Percentiles rank a stretch among this genome's conserved stretches.
Conservation (phyloP, 1,284 basidiomycete species). For the Trichosporon coremiiforme region DNA sequence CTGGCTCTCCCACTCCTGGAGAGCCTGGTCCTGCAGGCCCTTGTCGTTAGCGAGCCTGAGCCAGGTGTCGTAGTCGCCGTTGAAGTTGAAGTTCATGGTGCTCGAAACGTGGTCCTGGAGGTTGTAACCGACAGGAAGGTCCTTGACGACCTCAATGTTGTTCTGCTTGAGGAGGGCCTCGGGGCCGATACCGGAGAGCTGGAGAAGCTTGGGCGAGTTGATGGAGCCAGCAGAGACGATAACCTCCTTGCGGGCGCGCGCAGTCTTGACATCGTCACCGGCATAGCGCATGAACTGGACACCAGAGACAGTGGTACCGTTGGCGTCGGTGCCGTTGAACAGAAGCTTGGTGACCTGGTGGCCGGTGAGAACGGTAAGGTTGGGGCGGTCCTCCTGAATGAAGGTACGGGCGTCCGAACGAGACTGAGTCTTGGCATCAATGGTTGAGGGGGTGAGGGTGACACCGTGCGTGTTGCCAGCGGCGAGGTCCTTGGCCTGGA, state of each 20-base stretch:
- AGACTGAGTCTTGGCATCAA: constrained; percentile 67
- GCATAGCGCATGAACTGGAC: constrained; percentile 61
- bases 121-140: constrained; percentile 40
- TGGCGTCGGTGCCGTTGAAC: constrained; percentile 61
- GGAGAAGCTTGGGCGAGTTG: constrained; percentile 29
- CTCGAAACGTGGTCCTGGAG: constrained; percentile 42
- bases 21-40: constrained; percentile 35
- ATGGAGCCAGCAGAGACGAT: constrained; percentile 25
- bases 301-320: constrained; percentile 60
- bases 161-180: constrained; percentile 24
- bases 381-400: constrained; percentile 66
- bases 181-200: constrained; percentile 33
- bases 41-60: constrained; percentile 39
- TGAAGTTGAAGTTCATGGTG: constrained; percentile 41
- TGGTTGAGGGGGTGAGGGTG: constrained; percentile 64
- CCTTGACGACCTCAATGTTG: constrained; percentile 30
- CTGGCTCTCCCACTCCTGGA: constrained; percentile 40
- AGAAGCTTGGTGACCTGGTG: constrained; percentile 66
- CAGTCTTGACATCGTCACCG: constrained; percentile 36
- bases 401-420: constrained; percentile 68
- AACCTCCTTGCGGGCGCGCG: constrained; percentile 28
- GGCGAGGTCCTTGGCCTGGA: constrained; percentile 56
- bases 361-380: constrained; percentile 64
- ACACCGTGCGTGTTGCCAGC: constrained; percentile 38
- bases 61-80: constrained; percentile 43